Conservation (phyloP, 2,329 filamentous ascomycete species). For the Aspergillus awamori region DNA sequence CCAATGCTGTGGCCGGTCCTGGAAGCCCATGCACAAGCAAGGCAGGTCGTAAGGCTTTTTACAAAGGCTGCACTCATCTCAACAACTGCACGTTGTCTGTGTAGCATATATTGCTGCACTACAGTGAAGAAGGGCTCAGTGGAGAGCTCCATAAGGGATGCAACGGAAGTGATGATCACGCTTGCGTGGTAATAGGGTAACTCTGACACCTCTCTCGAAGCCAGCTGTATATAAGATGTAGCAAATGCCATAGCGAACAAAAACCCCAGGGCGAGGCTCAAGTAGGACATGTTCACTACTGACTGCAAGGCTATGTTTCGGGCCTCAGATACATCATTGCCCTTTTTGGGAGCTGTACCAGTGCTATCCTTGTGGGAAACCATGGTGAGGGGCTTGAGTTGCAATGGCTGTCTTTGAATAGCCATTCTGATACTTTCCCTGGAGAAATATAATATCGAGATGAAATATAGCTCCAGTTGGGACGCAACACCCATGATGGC, state of each 20-base stretch:
- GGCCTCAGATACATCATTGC: conserved; percentile 21
- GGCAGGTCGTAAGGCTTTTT: conserved; percentile 76
- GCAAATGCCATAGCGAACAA: conserved; percentile 67
- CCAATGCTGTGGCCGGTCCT: conserved; percentile 61
- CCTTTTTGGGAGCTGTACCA: conserved; percentile 11
- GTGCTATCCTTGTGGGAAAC: conserved; percentile 19
- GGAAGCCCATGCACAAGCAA: conserved; percentile 66
- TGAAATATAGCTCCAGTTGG: conserved; percentile 89
- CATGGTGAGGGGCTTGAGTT: conserved; percentile 22
- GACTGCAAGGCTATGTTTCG: conserved; percentile 60
- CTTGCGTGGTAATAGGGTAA: conserved; percentile 67
- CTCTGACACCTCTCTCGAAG: conserved; percentile 52
- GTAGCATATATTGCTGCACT: conserved; percentile 78
- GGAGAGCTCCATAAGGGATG: conserved; percentile 72
- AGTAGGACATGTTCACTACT: conserved; percentile 84
- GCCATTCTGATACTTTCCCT: conserved; percentile 90
- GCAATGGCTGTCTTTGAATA: conserved; percentile 72
- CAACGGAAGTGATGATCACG: conserved; percentile 58
- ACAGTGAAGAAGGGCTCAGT: conserved; percentile 89
- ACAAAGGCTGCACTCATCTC: conserved; percentile 81
- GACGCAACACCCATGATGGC: conserved; percentile 81
- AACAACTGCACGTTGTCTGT: conserved; percentile 76
- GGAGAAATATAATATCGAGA: conserved; percentile 92
- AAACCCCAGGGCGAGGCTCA: conserved; percentile 71
- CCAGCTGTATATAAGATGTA: conserved; percentile 65